Evolutionary conservation across 129 eudicot genomes (phyloP).

Genomic region (Gnaphalium uliginosum): DNA sequence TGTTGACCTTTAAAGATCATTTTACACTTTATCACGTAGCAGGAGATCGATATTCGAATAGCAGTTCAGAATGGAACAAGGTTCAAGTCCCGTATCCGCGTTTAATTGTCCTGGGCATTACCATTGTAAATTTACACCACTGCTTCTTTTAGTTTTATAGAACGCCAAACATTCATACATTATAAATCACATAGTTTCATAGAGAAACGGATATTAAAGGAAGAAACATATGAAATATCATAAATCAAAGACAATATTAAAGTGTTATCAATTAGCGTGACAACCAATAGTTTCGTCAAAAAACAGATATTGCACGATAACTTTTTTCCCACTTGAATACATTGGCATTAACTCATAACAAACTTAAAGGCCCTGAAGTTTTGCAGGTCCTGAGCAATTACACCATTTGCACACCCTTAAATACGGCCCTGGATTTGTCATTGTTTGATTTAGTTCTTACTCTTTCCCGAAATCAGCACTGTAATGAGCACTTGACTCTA

Average conservation of each 20-base stretch:
- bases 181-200: no score
- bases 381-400: background rate
- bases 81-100: background rate
- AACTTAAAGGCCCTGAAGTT: background rate
- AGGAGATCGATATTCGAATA: no score
- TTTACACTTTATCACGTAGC: no score
- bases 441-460: conserved; percentile 18
- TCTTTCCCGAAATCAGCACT: conserved; percentile 96
- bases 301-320: background rate
- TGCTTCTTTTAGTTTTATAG: background rate
- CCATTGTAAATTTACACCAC: background rate
- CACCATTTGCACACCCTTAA: background rate
- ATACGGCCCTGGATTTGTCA: background rate
- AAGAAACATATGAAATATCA: background rate
- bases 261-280: background rate
- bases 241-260: no score
- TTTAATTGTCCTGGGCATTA: background rate
- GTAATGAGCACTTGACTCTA: conserved; percentile 91
- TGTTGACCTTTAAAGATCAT: no score
- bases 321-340: no score
- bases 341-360: background rate
- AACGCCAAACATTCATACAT: background rate
- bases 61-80: no score
- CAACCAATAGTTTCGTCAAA: background rate
- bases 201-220: no score